Evolutionary conservation across 805 yeast genomes (phyloP), one percentile per base, ranked within the genome.

Genomic region (Lipomyces kockii): DNA sequence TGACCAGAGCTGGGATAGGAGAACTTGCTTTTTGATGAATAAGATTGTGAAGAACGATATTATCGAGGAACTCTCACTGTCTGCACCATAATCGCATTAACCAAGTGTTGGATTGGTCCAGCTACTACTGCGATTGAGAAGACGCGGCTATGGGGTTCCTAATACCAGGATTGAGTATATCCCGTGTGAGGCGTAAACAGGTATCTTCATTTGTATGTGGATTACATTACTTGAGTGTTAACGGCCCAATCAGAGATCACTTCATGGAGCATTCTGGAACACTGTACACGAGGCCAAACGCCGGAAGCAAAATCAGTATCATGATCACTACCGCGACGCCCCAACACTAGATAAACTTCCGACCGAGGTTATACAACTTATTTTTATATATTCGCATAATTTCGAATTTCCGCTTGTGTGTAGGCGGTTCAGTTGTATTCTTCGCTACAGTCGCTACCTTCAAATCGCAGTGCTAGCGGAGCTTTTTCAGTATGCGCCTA

Each of bases 281-380:
- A 27, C 14, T 3, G 22, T 9, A 1, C 35, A 32, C 5, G 43
- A 25, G 3, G 1, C 27, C 12, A 12, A 17, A n/a, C 52, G 55
- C 62, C 12, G 7, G 35, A 25, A 58, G 29, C 29, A 27, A 8
- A 20, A 20, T 22, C 22, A n/a, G 14, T 6, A 49, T 20, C 11
- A 12, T 25, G n/a, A 12, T 11, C 55, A 29, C 55, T 25, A 52
- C 55, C 32, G n/a, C 55, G 55, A 52, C 14, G 34, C 55, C 2
- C 60, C 55, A 12, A 52, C 32, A 14, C 56, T 67, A 2, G 61
- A 58, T 11, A 34, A 14, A 32, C 61, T 68, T 22, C 71, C 71
- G 29, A 34, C 67, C 22, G 71, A 65, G 60, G 56, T 68, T 32
- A 6, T 68, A 11, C 63, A 68, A 35, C 52, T 12, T 11, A 65